Base-by-base conservation (phyloP, 306 rosid species). In the Pyrus betulifolia region DNA sequence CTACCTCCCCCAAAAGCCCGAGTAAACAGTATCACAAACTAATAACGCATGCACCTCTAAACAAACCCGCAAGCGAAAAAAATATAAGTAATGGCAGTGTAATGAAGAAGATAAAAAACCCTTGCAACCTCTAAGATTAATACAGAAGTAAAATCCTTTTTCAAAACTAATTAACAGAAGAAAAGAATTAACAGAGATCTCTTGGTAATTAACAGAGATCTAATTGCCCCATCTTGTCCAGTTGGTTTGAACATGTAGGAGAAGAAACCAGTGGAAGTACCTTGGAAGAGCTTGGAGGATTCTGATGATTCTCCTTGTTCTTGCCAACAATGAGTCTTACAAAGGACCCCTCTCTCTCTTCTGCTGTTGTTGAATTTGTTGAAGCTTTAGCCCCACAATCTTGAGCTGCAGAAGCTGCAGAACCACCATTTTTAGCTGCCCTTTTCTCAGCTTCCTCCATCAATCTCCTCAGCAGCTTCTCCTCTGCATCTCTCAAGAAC, bases 401-500 rank as follows among this genome's bases (percentile, higher is more conserved):
- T 25, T 46, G 72, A 64, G 40, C 55, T 49, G 55, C 55, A 15
- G 55, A 15, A 15, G 55, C 21, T 15, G 21, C 80, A 81, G 77
- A 33, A 30, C 18, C 86, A 54, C 45, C 70, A 70, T 82, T 86
- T 67, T 33, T 81, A 17, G 63, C 23, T 18, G 84, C 81, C 49
- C 75, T 89, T 82, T 80, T 87, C 84, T 65, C 74, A 45, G 87
- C 89, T 82, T 91, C 96, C 81, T 91, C 97, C 86, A 79, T 62
- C 62, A 90, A 78, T 79, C 88, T 88, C 59, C 84, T 85, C 15
- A 85, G 82, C 76, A 89, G 67, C 67, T 91, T 91, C 76, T 93
- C 98, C 82, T 93, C 98, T n/a, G 98, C 97, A 61, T 91, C 97
- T 70, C 96, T 88, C 57, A 91, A 40, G 66, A 94, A 94, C 87